phyloP scores from a whole-genome alignment of 768 basidiomycete species.

The Termitomyces sp. region DNA sequence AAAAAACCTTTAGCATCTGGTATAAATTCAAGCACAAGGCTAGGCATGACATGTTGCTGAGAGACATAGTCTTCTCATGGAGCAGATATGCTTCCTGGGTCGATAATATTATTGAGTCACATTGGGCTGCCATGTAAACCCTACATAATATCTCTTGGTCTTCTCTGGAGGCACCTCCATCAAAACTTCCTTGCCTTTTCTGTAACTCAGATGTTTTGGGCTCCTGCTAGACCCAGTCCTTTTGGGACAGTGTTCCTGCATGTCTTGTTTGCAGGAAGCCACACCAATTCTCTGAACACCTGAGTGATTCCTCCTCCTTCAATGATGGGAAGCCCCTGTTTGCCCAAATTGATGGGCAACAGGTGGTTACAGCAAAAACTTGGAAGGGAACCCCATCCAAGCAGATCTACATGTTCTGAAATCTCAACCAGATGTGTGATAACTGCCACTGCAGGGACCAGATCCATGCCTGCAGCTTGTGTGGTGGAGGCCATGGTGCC shows the following conservation, averaged over 20 bases:
- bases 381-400: neutral
- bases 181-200: neutral
- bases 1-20: conserved; percentile 3
- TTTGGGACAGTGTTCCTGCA: neutral
- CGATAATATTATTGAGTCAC: neutral
- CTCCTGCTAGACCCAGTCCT: too few species aligned
- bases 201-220: neutral
- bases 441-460: neutral
- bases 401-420: conserved; percentile 12
- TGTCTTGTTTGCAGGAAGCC: conserved; percentile 12
- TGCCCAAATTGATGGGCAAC: neutral
- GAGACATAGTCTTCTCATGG: neutral
- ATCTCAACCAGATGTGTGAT: conserved; percentile 3
- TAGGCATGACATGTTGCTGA: neutral
- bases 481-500: conserved; percentile 15
- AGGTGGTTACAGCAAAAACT: neutral
- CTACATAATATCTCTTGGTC: neutral
- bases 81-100: neutral
- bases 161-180: neutral
- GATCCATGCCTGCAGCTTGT: conserved; percentile 17
- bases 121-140: neutral
- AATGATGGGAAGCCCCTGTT: conserved; percentile 8
- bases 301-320: neutral
- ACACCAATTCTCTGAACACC: neutral
- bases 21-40: conserved; percentile 8